Evolutionary conservation across 768 basidiomycete genomes (phyloP).

Genomic region (Psilocybe sp.): DNA sequence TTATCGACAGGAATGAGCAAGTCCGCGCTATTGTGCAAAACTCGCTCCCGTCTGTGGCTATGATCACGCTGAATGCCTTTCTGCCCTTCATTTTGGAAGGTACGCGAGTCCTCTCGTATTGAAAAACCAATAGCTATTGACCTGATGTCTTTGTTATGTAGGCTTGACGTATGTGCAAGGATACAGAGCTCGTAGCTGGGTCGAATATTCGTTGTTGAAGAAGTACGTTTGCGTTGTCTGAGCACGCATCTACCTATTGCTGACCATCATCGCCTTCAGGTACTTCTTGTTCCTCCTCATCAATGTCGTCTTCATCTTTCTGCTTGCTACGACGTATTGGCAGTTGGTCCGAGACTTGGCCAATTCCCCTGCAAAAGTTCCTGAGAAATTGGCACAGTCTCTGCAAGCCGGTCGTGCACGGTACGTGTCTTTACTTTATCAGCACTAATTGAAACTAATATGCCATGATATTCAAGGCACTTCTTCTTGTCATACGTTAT

Average conservation of each 20-base stretch:
- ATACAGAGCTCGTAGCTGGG: constrained; percentile 84
- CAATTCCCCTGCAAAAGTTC: constrained; percentile 90
- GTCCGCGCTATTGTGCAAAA: constrained; percentile 91
- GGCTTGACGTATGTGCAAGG: constrained; percentile 88
- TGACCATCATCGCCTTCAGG: constrained; percentile 38
- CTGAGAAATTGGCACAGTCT: constrained; percentile 86
- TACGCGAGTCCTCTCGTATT: constrained; percentile 23
- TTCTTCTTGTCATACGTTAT: constrained; percentile 86
- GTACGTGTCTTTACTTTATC: constrained; percentile 20
- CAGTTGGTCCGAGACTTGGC: constrained; percentile 89
- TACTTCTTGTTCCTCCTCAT: constrained; percentile 91
- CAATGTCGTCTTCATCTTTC: constrained; percentile 93
- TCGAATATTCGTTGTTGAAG: constrained; percentile 88
- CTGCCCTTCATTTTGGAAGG: constrained; percentile 90
- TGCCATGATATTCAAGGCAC: constrained; percentile 41
- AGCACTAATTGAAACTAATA: no score
- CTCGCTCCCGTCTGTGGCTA: constrained; percentile 85
- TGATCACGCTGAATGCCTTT: constrained; percentile 86
- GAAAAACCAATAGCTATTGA: not conserved
- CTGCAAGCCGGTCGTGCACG: constrained; percentile 76
- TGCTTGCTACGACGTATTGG: constrained; percentile 89
- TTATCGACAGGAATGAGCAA: constrained; percentile 81
- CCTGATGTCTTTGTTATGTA: constrained; percentile 20
- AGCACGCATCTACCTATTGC: not conserved
- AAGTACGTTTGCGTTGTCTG: constrained; percentile 54